Base-by-base conservation (phyloP, 1,139 yeast genomes). In the Magnusiomyces ingens region DNA sequence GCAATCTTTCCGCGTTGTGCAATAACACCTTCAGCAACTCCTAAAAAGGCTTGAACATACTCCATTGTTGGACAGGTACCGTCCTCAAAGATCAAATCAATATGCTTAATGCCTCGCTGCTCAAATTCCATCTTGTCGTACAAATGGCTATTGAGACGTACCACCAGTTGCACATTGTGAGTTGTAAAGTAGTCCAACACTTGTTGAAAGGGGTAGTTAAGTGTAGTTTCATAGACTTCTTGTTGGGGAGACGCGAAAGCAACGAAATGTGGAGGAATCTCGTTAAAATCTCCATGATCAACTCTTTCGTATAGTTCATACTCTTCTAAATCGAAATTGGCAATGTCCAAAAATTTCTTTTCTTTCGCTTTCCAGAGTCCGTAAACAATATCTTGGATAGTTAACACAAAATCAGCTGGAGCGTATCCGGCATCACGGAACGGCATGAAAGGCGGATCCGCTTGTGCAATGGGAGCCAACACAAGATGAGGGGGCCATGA, bases 311-410 rank as follows among this genome's bases (percentile, higher is more conserved):
- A 91, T 64, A 83, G 86, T 70, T 93, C 99, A 67, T 93, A 74
- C 64, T 89, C 96, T 67, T 93, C 98, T 58, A 93, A 75, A 67
- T 91, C 87, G 71, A 93, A 91, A n/a, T 79, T 75, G 53, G 94
- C 86, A 65, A 93, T 75, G 65, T 93, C 97, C 51, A 93, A 75
- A 77, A 93, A 81, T 2, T 88, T 85, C 65, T 94, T 79, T 67
- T 91, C 97, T 67, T 93, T 93, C n/a, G 99, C 99, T 63, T 96
- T 78, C 99, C 99, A 93, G 69, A 94, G 82, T 11, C 95, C 99
- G 64, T 93, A 93, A 2, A 93, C 95, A 15, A 93, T 80, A 68
- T 93, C 99, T 69, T 93, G 99, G 59, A 93, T 88, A 12, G 96
- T 82, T 58, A 93, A 81, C 64, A 86, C 95, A 66, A 88, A 93